A percentile compares a stretch with the other conserved stretches of the same genome.
These are phyloP conservation scores for Amniculicola lignicola DNA, from an alignment of 495 filamentous ascomycete genomes.

Conservation along the genomic window DNA sequence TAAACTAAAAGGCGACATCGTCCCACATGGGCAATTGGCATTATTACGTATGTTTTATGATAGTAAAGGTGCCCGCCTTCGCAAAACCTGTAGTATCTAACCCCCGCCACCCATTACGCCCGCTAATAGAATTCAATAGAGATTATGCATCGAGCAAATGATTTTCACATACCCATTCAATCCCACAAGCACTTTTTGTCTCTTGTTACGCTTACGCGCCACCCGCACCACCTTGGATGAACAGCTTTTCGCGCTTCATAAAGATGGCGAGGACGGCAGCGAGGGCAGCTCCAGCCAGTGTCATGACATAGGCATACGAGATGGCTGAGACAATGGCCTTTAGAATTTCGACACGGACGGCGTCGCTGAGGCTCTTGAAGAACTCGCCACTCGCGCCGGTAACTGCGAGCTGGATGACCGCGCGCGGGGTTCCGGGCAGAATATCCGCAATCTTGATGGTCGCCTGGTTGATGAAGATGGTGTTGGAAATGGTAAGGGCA, in stretches of 20 bases:
- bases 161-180: too few relatives aligned
- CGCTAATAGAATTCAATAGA: too few relatives aligned
- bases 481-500: slow-evolving; percentile 55
- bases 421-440: neutral
- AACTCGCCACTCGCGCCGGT: neutral
- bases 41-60: too few relatives aligned
- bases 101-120: too few relatives aligned
- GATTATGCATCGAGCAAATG: too few relatives aligned
- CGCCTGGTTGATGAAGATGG: slow-evolving; percentile 5
- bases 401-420: neutral
- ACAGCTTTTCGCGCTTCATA: neutral
- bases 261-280: neutral
- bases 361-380: neutral
- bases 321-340: neutral
- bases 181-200: too few relatives aligned
- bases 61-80: too few relatives aligned
- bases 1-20: too few relatives aligned
- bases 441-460: slow-evolving; percentile 1
- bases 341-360: neutral
- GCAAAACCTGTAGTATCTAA: too few relatives aligned
- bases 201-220: too few relatives aligned
- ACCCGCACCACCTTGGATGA: too few relatives aligned
- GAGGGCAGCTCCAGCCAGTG: neutral
- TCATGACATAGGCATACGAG: neutral
- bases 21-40: too few relatives aligned